Evolutionary conservation across 176 grass and related monocot genomes (phyloP).

Genomic region (Oryza australiensis): DNA sequence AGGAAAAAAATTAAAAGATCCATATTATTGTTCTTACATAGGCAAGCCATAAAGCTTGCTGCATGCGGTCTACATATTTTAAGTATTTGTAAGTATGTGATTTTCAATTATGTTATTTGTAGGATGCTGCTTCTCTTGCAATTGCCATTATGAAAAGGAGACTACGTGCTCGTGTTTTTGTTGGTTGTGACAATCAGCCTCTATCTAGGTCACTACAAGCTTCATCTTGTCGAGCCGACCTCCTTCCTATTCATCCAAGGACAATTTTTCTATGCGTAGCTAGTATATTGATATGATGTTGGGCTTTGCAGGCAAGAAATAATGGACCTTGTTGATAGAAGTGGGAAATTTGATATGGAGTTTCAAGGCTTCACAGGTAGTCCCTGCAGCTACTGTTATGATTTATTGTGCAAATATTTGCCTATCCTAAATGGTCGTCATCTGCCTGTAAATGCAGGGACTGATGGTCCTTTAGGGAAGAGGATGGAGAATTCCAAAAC

Average conservation of each 20-base stretch:
- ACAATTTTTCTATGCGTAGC: background rate
- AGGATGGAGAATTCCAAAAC: slow-evolving; percentile 85
- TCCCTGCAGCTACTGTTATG: slow-evolving; percentile 5
- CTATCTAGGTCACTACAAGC: slow-evolving; percentile 43
- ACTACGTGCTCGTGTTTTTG: slow-evolving; percentile 36
- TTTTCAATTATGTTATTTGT: slow-evolving; percentile 3
- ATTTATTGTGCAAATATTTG: background rate
- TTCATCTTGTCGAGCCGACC: slow-evolving; percentile 9
- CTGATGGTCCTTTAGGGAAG: slow-evolving; percentile 76
- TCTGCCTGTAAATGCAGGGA: slow-evolving; percentile 43
- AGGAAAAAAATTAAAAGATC: background rate
- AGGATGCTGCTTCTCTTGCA: slow-evolving; percentile 67
- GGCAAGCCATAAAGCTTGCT: background rate
- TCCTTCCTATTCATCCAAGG: background rate
- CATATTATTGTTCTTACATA: background rate
- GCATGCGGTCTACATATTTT: background rate
- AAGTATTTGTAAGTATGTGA: background rate
- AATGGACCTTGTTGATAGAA: slow-evolving; percentile 72
- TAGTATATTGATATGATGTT: slow-evolving; percentile 7
- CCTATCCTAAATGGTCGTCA: background rate
- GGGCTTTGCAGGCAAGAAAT: slow-evolving; percentile 69
- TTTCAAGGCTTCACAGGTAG: slow-evolving; percentile 78
- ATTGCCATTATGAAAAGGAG: slow-evolving; percentile 61
- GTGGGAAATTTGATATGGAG: slow-evolving; percentile 63
- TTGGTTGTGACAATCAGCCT: slow-evolving; percentile 63